Evolutionary conservation across 108 stramenopile genomes (phyloP), one percentile per base, ranked within the genome.

Genomic region (Cyclostephanos invisitatus): DNA sequence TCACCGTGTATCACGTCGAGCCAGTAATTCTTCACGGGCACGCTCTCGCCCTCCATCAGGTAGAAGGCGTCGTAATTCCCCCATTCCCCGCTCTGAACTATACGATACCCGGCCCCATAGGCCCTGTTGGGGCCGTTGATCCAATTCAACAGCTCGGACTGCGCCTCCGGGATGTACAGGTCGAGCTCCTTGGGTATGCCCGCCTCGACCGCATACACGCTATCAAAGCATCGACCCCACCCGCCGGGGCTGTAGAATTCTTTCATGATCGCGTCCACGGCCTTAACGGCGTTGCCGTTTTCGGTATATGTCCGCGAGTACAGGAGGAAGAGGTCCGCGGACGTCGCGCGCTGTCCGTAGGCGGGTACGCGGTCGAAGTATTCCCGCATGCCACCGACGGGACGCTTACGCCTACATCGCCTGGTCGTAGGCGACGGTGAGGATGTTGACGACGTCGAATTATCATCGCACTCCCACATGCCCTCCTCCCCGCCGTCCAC

Each of bases 101-200:
- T 78, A 35, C 85, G 87, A 66, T 85, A 75, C 4, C 76, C 86
- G 9, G 87, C 82, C 74, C 88, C 87, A 66, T 83, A 89, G 54
- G 86, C 85, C 65, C 86, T 69, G 72, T 88, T 91, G n/a, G 89
- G 87, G 12, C 87, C 86, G 55, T 91, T 91, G 12, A 87, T 83
- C 87, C 90, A 88, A 50, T 86, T 83, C 27, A 83, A 81, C 70
- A 87, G 61, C 48, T 87, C 80, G 55, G 32, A 32, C 32, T 32
- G 73, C 27, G 73, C 32, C 15, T 14, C 12, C 14, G 73, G 46
- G 12, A 62, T 54, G 17, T 57, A 61, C 1, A 62, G 29, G 35
- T 56, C 66, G 38, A 74, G 21, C 35, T 74, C 77, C 18, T 74
- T 67, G 7, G 86, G 86, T 56, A 90, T 90, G 64, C 88, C 83